Conservation (phyloP, 2,329 filamentous ascomycete genomes). For the Claviceps sp. region DNA sequence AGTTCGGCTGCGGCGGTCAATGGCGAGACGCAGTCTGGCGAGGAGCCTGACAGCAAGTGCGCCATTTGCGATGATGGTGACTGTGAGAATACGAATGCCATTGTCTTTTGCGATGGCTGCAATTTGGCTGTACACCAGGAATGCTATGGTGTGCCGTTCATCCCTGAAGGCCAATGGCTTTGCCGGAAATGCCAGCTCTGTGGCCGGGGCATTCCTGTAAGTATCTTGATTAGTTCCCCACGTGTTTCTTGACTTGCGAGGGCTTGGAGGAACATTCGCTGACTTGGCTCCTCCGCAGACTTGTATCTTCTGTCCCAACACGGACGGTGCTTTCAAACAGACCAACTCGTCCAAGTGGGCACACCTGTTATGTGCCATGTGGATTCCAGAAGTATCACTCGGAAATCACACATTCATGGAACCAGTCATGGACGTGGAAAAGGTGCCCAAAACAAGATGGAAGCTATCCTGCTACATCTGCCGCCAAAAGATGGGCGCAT, state of each 20-base stretch:
- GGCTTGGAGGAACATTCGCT: background rate
- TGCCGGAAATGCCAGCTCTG: constrained; percentile 95
- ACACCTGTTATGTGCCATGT: constrained; percentile 90
- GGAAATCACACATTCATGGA: constrained; percentile 98
- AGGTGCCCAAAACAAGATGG: constrained; percentile 90
- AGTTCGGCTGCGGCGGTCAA: constrained; percentile 93
- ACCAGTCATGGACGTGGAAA: constrained; percentile 94
- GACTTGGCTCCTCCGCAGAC: constrained; percentile 35
- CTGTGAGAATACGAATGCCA: constrained; percentile 97
- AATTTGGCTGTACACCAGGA: constrained; percentile 97
- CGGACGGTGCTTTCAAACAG: constrained; percentile 95
- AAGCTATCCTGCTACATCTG: constrained; percentile 93
- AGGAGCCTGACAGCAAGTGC: constrained; percentile 95
- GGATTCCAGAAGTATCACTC: constrained; percentile 94
- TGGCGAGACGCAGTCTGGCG: constrained; percentile 68
- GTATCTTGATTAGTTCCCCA: constrained; percentile 10
- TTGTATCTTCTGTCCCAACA: constrained; percentile 97
- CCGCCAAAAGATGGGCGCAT: constrained; percentile 93
- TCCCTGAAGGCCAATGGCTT: constrained; percentile 96
- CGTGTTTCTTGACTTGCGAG: too few relatives aligned
- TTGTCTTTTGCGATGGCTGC: constrained; percentile 97
- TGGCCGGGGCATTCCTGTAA: constrained; percentile 73
- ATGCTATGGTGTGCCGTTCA: constrained; percentile 97
- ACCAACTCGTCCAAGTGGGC: constrained; percentile 95
- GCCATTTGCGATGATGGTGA: constrained; percentile 98